phyloP scores from a whole-genome alignment of 169 alveolate genomes.

The Plasmodium reichenowi region DNA sequence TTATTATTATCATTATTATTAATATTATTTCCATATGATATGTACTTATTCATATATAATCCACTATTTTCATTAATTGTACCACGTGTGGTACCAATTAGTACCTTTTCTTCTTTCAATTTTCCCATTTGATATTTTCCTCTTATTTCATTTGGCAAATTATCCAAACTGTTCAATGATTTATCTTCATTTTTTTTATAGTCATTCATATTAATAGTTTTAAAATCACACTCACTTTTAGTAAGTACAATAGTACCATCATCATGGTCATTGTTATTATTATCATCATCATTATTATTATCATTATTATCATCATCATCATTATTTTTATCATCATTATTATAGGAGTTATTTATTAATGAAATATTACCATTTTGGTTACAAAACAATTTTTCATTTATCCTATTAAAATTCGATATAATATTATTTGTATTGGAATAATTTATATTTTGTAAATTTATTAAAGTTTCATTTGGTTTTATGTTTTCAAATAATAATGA shows the following conservation, averaged over 20 bases:
- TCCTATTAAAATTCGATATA: not conserved
- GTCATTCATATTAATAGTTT: no score
- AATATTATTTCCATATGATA: not conserved
- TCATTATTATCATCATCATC: not conserved
- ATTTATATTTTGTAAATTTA: not conserved
- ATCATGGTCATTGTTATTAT: not conserved
- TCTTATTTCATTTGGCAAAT: no score
- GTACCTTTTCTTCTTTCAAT: no score
- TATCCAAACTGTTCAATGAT: no score
- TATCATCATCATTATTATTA: not conserved
- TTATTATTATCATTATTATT: not conserved
- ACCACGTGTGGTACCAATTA: no score
- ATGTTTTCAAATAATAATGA: slow-evolving; percentile 44
- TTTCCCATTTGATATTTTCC: no score
- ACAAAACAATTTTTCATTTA: not conserved
- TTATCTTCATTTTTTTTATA: no score
- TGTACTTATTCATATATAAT: not conserved
- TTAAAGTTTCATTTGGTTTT: slow-evolving; percentile 13
- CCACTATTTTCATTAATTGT: not conserved
- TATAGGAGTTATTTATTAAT: not conserved
- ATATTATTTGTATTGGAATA: slow-evolving; percentile 1
- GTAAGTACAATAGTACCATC: no score
- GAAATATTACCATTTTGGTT: not conserved
- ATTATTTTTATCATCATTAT: not conserved
- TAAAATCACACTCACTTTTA: no score